phyloP scores from a whole-genome alignment of 1,139 yeast genomes.

The Debaryomycetaceae sp. region DNA sequence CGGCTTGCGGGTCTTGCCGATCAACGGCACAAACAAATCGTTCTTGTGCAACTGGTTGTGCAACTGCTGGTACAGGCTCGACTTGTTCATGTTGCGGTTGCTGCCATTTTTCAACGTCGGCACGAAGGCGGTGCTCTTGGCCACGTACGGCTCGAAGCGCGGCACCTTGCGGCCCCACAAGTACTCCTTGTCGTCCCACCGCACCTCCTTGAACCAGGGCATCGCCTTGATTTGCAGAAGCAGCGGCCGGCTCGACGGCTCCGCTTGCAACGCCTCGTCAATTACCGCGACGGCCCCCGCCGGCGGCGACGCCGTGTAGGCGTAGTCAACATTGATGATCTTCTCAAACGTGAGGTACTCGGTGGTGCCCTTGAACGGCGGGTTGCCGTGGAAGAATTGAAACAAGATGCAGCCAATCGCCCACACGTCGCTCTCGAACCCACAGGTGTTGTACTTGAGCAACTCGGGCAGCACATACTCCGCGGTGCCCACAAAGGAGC shows the following conservation, averaged over 20 bases:
- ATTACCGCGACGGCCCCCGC: slow-evolving; percentile 58
- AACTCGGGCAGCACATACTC: slow-evolving; percentile 91
- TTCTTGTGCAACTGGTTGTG: slow-evolving; percentile 38
- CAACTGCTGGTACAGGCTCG: slow-evolving; percentile 37
- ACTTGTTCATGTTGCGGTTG: slow-evolving; percentile 35
- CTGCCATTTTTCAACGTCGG: slow-evolving; percentile 37
- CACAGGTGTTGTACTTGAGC: slow-evolving; percentile 75
- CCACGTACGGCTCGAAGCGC: slow-evolving; percentile 49
- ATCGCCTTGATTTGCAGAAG: slow-evolving; percentile 32
- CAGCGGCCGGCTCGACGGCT: slow-evolving; percentile 31
- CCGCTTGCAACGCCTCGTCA: slow-evolving; percentile 58
- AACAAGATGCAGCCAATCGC: slow-evolving; percentile 91
- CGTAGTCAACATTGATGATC: slow-evolving; percentile 77
- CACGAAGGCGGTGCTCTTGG: slow-evolving; percentile 29
- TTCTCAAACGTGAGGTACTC: slow-evolving; percentile 94
- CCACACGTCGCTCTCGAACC: slow-evolving; percentile 91
- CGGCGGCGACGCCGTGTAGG: slow-evolving; percentile 71
- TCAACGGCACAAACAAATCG: slow-evolving; percentile 21
- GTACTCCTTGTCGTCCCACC: slow-evolving; percentile 39
- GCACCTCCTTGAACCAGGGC: slow-evolving; percentile 37
- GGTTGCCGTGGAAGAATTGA: slow-evolving; percentile 91
- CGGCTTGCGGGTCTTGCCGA: slow-evolving; percentile 2
- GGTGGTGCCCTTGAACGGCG: slow-evolving; percentile 95
- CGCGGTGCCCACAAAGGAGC: slow-evolving; percentile 61
- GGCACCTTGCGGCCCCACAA: slow-evolving; percentile 48